Base-by-base conservation (phyloP, 257 asterid genomes). In the Primulina tabacum region DNA sequence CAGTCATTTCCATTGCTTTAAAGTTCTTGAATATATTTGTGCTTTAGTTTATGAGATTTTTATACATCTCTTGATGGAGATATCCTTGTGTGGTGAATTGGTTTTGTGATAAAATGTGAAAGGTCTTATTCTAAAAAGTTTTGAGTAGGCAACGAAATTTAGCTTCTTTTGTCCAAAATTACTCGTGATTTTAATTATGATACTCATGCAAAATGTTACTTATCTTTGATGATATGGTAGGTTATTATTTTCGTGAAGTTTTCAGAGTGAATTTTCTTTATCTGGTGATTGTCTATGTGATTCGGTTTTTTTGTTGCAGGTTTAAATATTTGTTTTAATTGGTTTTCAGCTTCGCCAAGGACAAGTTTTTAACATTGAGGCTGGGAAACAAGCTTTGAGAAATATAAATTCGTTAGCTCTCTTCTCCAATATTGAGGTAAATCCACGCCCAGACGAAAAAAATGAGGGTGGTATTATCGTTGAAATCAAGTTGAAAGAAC, bases 401-500 rank as follows among this genome's bases (percentile, higher is more conserved):
- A 94, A 91, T 73, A 86, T 94, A 73, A 88, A 91, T 76, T 87
- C 97, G 4, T 79, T 94, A 26, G 91, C 96, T 18, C 92, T 94
- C 24, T 94, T 94, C 87, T 91, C 98, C 52, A 94, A 91, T 78
- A 94, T 94, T 60, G 98, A 94, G 88, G 97, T 94, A 52, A 91
- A 88, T 77, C 99, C 99, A 21, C 97, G 97, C 12, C 92, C 95
- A 4, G 98, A 94, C 79, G 99, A 94, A 82, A 88, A 88, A 76
- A 94, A 88, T 18, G 99, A 94, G 71, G 99, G 99, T 8, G 98
- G 98, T 20, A 94, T 91, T 62, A 78, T 94, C 64, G 96, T 94
- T 59, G 99, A 94, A 79, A 73, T 94, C 69, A 94, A 91, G 88
- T 84, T 94, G 12, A 94, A 91, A 86, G 99, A 94, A 75, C 82